These are phyloP conservation scores for Microcera coccophila DNA, from an alignment of 2,329 filamentous ascomycete genomes.

Conservation along the genomic window DNA sequence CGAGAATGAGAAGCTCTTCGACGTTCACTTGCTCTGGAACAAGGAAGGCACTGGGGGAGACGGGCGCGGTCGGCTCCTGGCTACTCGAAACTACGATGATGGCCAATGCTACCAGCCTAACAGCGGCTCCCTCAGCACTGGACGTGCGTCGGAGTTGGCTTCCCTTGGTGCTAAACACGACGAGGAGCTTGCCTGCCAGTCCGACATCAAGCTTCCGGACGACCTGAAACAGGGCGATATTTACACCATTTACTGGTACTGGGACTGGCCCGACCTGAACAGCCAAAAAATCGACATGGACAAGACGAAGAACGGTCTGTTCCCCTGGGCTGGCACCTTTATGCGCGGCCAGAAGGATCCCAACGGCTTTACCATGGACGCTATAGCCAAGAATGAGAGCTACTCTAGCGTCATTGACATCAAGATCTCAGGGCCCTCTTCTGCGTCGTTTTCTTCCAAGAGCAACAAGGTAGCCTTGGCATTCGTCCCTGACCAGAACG, in stretches of 20 bases:
- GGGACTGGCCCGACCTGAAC: slow-evolving; percentile 77
- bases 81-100: slow-evolving; percentile 81
- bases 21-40: slow-evolving; percentile 78
- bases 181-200: slow-evolving; percentile 71
- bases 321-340: slow-evolving; percentile 40
- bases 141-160: slow-evolving; percentile 56
- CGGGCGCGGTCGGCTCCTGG: slow-evolving; percentile 68
- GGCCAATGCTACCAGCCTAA: slow-evolving; percentile 84
- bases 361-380: slow-evolving; percentile 34
- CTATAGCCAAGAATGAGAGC: slow-evolving; percentile 39
- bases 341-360: slow-evolving; percentile 37
- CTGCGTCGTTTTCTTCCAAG: slow-evolving; percentile 21
- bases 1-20: slow-evolving; percentile 45
- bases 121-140: slow-evolving; percentile 49
- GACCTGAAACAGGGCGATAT: slow-evolving; percentile 58
- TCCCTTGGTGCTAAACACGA: slow-evolving; percentile 51
- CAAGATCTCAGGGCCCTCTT: slow-evolving; percentile 31
- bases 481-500: slow-evolving; percentile 37
- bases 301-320: slow-evolving; percentile 38
- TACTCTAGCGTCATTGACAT: slow-evolving; percentile 40
- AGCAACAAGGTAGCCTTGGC: slow-evolving; percentile 18
- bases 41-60: slow-evolving; percentile 76
- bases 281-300: slow-evolving; percentile 38
- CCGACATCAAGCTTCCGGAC: slow-evolving; percentile 69
- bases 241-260: slow-evolving; percentile 92